Evolutionary conservation across 805 yeast species (phyloP), one percentile per base, ranked within the genome.

Genomic region (Kodamaea fukazawae): DNA sequence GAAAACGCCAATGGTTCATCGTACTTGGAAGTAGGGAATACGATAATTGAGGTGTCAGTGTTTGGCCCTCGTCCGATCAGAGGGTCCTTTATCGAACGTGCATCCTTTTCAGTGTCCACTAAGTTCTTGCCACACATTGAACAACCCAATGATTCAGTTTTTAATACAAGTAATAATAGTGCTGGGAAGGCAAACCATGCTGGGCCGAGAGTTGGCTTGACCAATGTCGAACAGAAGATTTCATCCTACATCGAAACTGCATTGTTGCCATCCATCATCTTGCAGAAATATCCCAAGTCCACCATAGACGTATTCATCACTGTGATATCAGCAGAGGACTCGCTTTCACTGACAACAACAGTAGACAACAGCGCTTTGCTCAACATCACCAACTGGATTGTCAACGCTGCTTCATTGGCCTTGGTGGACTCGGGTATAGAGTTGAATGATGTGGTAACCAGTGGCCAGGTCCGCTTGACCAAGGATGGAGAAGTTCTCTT

Each of bases 61-160:
- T 86, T 81, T 60, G 98, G 98, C 0, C 98, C 98, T 3, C 73
- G 89, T 48, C 96, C 98, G 6, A 80, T 78, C 45, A 70, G 86
- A 44, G 87, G 88, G 2, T 75, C 86, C 3, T 86, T 83, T 57
- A 70, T 77, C 28, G 79, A 83, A 15, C 67, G 77, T 36, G 90
- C 90, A 2, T 70, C 79, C 4, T 63, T 86, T 30, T 73, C 81
- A 18, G 88, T 86, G 9, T 79, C 73, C 41, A 71, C 75, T 35
- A 71, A 71, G 48, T 71, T 80, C 42, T 66, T 76, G 12, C 79
- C 80, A 2, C 73, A 75, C 48, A 54, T 71, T 9, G 49, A 53
- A 17, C 81, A 57, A 57, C 76, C 65, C 31, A 57, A 60, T 35
- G 67, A 58, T 38, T 50, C 46, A 11, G 44, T 55, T 4, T 60